Conservation (phyloP, 2,329 filamentous ascomycete species). For the Clarireedia monteithiana region DNA sequence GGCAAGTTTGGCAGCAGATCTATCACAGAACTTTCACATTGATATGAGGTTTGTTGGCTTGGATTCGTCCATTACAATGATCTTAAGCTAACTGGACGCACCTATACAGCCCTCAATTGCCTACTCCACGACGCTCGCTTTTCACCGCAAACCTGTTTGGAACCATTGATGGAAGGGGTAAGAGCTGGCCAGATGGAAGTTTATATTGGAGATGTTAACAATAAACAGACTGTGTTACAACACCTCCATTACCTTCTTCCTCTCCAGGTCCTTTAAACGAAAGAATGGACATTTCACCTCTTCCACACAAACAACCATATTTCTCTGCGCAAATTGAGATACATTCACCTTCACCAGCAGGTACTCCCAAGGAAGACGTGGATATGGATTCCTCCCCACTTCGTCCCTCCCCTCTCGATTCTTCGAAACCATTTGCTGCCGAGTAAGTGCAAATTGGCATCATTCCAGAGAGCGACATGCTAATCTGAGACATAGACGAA, state of each 20-base stretch:
- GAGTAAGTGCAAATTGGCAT: conserved; percentile 41
- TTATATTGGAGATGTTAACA: conserved; percentile 30
- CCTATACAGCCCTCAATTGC: conserved; percentile 62
- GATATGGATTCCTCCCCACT: conserved; percentile 50
- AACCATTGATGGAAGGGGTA: conserved; percentile 37
- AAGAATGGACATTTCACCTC: conserved; percentile 86
- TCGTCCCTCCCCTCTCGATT: conserved; percentile 41
- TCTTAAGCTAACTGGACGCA: conserved; percentile 9
- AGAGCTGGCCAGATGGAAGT: conserved; percentile 30
- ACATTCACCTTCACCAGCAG: conserved; percentile 62
- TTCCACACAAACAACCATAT: conserved; percentile 78
- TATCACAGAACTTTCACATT: conserved; percentile 95
- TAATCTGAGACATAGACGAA: conserved; percentile 42
- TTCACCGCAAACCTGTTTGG: conserved; percentile 67
- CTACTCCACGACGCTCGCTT: conserved; percentile 75
- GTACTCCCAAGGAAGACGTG: conserved; percentile 35
- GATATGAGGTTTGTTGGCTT: conserved; percentile 68
- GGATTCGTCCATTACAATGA: not conserved
- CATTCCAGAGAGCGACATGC: conserved; percentile 11
- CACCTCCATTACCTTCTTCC: conserved; percentile 76
- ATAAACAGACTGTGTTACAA: conserved; percentile 63
- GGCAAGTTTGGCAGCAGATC: conserved; percentile 81
- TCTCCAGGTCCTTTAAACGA: conserved; percentile 68
- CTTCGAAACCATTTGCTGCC: conserved; percentile 38
- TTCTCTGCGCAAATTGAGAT: conserved; percentile 53